phyloP scores from a whole-genome alignment of 441 rosid genomes.

The Syzygium syzygioides region DNA sequence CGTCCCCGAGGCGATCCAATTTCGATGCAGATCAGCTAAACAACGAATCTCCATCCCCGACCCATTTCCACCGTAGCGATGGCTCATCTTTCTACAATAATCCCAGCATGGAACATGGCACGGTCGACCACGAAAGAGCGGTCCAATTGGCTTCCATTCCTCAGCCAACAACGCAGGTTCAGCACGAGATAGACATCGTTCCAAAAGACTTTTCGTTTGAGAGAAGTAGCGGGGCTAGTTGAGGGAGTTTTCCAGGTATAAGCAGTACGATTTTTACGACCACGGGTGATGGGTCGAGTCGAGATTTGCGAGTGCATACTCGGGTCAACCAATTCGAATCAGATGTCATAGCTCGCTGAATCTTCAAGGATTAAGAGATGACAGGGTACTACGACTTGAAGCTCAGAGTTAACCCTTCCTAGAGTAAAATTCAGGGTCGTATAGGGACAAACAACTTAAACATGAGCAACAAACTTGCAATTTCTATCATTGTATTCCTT shows the following conservation, averaged over 20 bases:
- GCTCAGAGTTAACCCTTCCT: background rate
- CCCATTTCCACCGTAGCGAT: background rate
- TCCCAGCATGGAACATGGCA: background rate
- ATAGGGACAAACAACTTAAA: background rate
- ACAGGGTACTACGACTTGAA: background rate
- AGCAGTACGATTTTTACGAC: background rate
- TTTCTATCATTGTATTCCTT: background rate
- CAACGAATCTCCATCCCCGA: conserved; percentile 33
- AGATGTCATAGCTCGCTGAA: background rate
- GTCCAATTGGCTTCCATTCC: background rate
- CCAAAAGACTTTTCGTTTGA: conserved; percentile 40
- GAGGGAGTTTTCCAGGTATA: background rate
- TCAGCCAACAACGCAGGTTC: background rate
- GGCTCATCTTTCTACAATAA: background rate
- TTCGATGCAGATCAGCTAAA: conserved; percentile 31
- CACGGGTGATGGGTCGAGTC: background rate
- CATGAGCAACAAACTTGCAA: background rate
- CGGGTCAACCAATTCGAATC: background rate
- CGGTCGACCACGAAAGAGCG: background rate
- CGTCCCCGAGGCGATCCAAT: conserved; percentile 37
- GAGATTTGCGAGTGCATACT: background rate
- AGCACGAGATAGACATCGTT: conserved; percentile 24
- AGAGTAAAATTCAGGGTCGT: background rate
- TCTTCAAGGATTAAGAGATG: background rate
- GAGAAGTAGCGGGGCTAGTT: conserved; percentile 1